These are phyloP conservation scores for Vitellaria paradoxa DNA, from an alignment of 179 eudicot genomes.

Conservation along the genomic window DNA sequence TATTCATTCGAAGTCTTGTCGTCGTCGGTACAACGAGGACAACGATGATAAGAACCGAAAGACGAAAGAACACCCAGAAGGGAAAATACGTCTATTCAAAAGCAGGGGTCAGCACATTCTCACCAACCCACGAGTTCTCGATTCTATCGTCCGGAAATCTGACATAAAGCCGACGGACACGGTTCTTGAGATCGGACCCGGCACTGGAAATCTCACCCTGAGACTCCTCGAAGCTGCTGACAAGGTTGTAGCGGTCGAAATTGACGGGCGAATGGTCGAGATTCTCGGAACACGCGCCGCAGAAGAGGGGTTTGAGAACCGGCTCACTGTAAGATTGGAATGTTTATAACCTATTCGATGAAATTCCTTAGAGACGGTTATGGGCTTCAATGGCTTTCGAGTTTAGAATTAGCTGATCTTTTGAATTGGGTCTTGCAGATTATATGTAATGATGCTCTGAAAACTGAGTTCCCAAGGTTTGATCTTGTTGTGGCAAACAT, in stretches of 20 bases:
- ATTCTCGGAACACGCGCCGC: slow-evolving; percentile 56
- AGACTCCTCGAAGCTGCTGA: slow-evolving; percentile 69
- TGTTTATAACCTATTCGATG: slow-evolving; percentile 31
- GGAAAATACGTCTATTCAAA: slow-evolving; percentile 49
- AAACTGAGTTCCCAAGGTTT: slow-evolving; percentile 66
- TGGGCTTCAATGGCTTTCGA: neutral
- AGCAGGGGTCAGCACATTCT: slow-evolving; percentile 89
- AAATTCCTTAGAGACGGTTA: slow-evolving; percentile 18
- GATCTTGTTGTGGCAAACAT: slow-evolving; percentile 96
- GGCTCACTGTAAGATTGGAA: slow-evolving; percentile 48
- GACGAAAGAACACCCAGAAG: slow-evolving; percentile 29
- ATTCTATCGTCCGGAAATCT: slow-evolving; percentile 66
- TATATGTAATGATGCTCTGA: slow-evolving; percentile 69
- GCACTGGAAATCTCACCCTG: slow-evolving; percentile 89
- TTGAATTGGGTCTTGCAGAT: slow-evolving; percentile 44
- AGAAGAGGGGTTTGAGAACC: slow-evolving; percentile 42
- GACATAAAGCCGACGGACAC: slow-evolving; percentile 56
- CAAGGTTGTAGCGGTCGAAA: slow-evolving; percentile 74
- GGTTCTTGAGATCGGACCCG: slow-evolving; percentile 91
- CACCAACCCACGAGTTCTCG: slow-evolving; percentile 65
- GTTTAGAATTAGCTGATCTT: neutral
- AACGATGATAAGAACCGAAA: slow-evolving; percentile 21
- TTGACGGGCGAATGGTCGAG: slow-evolving; percentile 86
- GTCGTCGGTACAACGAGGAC: slow-evolving; percentile 24
- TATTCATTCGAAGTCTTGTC: slow-evolving; percentile 18